Evolutionary conservation across 306 rosid genomes (phyloP), one percentile per base, ranked within the genome.

Genomic region (Lupinus albus): DNA sequence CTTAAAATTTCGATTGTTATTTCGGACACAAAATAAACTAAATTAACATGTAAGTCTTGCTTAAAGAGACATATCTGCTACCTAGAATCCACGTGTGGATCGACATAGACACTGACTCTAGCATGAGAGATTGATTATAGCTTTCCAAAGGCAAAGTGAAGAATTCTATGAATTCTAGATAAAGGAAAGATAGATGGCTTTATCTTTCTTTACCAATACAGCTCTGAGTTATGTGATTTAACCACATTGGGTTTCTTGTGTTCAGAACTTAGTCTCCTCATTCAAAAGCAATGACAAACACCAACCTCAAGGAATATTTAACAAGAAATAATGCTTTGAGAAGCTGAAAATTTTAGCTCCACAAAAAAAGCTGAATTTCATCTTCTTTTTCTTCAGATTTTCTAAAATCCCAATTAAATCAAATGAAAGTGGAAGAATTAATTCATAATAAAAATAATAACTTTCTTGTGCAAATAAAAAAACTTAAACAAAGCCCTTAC

Each of bases 161-260:
- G 8, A 13, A 6, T 5, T 46, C 13, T 13, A 46, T 13, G 18
- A 46, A 46, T 1, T 13, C 16, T 5, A 13, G 13, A 46, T n/a
- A 13, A 28, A 25, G 30, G 30, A 25, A 25, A 25, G 28, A 21
- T 21, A 25, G 0, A 25, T 25, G 30, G 15, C 6, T 21, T 64
- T 45, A 11, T 21, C 4, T 32, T 8, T 17, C 7, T 32, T 8
- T 7, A 11, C 15, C 41, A 52, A 58, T 11, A 60, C 68, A 13
- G 33, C 5, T 18, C 25, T 9, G 25, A 53, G 35, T 25, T 10
- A 42, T 25, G 71, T 21, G 21, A 2, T 65, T 45, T 5, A 20
- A n/a, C 11, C 9, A 59, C 0, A 9, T 51, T 82, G 80, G 85
- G 85, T 75, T 73, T 72, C 49, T 62, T 45, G 67, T 11, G 25